Conservation (phyloP, 805 yeast genomes). For the Candida ponderosae region DNA sequence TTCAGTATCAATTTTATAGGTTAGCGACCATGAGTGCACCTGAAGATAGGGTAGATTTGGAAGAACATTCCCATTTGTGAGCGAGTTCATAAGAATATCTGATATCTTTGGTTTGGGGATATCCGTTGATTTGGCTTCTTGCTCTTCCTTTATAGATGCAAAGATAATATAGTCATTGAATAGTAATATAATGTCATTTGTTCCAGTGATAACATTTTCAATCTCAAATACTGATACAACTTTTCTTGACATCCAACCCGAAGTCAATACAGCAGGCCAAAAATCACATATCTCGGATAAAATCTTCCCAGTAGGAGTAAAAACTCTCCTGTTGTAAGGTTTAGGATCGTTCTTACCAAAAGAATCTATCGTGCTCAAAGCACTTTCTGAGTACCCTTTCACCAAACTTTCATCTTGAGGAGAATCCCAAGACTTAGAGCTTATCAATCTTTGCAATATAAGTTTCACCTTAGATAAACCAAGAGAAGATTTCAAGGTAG, state of each 20-base stretch:
- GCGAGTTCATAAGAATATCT: slow-evolving; percentile 83
- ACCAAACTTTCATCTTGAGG: slow-evolving; percentile 18
- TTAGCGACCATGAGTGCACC: background rate
- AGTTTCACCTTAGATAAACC: slow-evolving; percentile 67
- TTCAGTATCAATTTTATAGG: background rate
- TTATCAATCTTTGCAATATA: slow-evolving; percentile 53
- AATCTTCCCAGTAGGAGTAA: slow-evolving; percentile 88
- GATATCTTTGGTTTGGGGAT: slow-evolving; percentile 49
- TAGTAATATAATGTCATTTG: slow-evolving; percentile 54
- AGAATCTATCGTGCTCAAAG: slow-evolving; percentile 66
- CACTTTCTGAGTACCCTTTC: slow-evolving; percentile 38
- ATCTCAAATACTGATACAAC: slow-evolving; percentile 71
- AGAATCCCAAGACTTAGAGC: slow-evolving; percentile 37
- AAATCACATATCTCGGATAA: slow-evolving; percentile 74
- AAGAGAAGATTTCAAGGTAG: slow-evolving; percentile 59
- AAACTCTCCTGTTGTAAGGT: slow-evolving; percentile 57
- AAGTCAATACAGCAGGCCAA: slow-evolving; percentile 85
- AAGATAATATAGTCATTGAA: slow-evolving; percentile 78
- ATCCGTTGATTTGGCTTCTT: slow-evolving; percentile 14
- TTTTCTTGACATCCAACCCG: slow-evolving; percentile 82
- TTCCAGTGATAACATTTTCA: slow-evolving; percentile 22
- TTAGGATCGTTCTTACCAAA: slow-evolving; percentile 55
- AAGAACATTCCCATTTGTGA: slow-evolving; percentile 72
- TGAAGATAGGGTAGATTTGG: background rate
- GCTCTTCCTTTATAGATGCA: slow-evolving; percentile 42